Evolutionary conservation across 176 grass and related monocot genomes (phyloP).

Genomic region (Cymbopogon citratus): DNA sequence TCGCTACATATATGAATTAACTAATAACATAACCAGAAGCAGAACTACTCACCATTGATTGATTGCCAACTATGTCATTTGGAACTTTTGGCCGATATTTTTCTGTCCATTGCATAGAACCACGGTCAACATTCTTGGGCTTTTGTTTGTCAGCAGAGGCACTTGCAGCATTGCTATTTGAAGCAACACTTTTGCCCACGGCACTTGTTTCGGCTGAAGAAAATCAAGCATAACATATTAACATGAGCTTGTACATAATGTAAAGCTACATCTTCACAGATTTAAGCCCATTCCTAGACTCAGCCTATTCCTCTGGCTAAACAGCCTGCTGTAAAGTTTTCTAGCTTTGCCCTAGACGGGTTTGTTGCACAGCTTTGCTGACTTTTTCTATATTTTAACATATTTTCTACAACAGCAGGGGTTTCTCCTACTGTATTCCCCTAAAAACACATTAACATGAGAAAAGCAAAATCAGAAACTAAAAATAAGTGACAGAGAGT

Average conservation of each 20-base stretch:
- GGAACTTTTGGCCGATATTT: slow-evolving; percentile 94
- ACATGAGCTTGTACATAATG: not conserved
- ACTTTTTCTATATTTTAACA: too few species aligned
- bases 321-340: too few species aligned
- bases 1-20: slow-evolving; percentile 15
- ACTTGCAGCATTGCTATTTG: slow-evolving; percentile 46
- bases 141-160: slow-evolving; percentile 50
- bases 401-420: too few species aligned
- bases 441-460: slow-evolving; percentile 4
- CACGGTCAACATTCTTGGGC: slow-evolving; percentile 37
- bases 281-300: too few species aligned
- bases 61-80: slow-evolving; percentile 95
- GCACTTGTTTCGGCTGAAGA: slow-evolving; percentile 50
- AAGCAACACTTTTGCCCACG: slow-evolving; percentile 41
- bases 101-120: slow-evolving; percentile 88
- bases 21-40: slow-evolving; percentile 24
- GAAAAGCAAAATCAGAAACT: not conserved
- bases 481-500: slow-evolving; percentile 12
- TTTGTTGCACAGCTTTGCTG: too few species aligned
- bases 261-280: too few species aligned
- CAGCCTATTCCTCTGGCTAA: too few species aligned
- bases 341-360: too few species aligned
- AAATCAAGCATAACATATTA: slow-evolving; percentile 25
- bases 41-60: slow-evolving; percentile 67
- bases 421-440: too few species aligned